Evolutionary conservation across 2,329 filamentous ascomycete species (phyloP), one percentile per base, ranked within the genome.

Genomic region (Colletotrichum cordylinicola): DNA sequence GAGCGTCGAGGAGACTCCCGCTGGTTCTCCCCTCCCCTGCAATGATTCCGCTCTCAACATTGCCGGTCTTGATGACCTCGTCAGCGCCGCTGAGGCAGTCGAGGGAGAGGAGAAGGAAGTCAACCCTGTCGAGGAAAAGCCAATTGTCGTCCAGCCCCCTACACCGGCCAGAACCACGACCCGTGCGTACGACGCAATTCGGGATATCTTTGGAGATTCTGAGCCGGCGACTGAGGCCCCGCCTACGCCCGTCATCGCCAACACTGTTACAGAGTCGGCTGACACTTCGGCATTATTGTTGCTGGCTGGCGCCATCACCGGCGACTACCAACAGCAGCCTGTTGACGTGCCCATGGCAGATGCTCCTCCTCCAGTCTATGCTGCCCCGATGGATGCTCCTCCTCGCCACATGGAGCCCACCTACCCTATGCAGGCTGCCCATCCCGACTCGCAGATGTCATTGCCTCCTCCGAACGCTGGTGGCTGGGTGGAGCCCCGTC

Each of bases 141-240:
- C 74, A 12, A 64, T 60, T 39, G 9, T 68, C 18, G 33, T 76
- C 10, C 71, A 67, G 60, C 58, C 72, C 21, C 74, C 74, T 24
- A 76, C 71, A 6, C 74, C 74, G 31, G 72, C 62, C 31, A 76
- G 72, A 56, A 65, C 77, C 21, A 64, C 64, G 16, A 77, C 75
- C 15, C 76, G 77, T 16, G 74, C 79, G 7, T 83, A 83, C 64
- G 82, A 83, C 58, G 82, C 82, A n/a, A 80, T 83, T 35, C 78
- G 82, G n/a, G 86, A 87, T 73, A 83, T 87, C 35, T 87, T 87
- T 76, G 84, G 77, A 37, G 66, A 64, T 58, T 70, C 75, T 37
- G 74, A 79, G 72, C 83, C 85, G 24, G 71, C 70, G 16, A 67
- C 64, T 29, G 74, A 75, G 35, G 65, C 78, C 18, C 55, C 75